Percentiles rank a stretch among this genome's conserved stretches.
Evolutionary conservation across 2,329 filamentous ascomycete species (phyloP).

Genomic region (Cytospora leucostoma): DNA sequence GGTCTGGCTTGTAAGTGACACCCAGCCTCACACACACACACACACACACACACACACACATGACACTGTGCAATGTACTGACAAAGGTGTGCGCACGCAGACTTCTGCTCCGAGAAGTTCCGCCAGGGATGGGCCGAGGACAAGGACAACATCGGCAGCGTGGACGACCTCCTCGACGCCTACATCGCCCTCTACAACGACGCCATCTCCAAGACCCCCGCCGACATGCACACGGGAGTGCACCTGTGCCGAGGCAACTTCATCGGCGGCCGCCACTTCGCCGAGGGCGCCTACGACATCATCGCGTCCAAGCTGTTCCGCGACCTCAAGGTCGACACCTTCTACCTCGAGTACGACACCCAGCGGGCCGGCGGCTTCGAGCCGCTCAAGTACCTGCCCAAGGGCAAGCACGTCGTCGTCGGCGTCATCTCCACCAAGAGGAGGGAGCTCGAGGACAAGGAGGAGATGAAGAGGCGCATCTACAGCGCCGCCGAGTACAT

Average conservation of each 20-base stretch:
- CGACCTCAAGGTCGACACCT: slow-evolving; percentile 64
- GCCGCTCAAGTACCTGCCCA: slow-evolving; percentile 61
- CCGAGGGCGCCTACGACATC: slow-evolving; percentile 66
- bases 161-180: slow-evolving; percentile 71
- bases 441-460: slow-evolving; percentile 62
- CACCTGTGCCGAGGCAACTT: slow-evolving; percentile 74
- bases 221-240: slow-evolving; percentile 74
- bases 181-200: slow-evolving; percentile 80
- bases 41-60: neutral
- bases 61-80: neutral
- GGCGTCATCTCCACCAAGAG: slow-evolving; percentile 67
- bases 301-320: slow-evolving; percentile 68
- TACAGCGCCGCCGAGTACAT: slow-evolving; percentile 66
- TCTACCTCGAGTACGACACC: slow-evolving; percentile 71
- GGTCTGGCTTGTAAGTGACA: slow-evolving; percentile 62
- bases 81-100: slow-evolving; percentile 40
- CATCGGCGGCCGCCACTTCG: slow-evolving; percentile 65
- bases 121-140: slow-evolving; percentile 69
- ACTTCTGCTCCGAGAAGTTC: slow-evolving; percentile 75
- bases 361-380: slow-evolving; percentile 66
- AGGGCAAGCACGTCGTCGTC: slow-evolving; percentile 63
- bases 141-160: slow-evolving; percentile 64
- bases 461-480: slow-evolving; percentile 62
- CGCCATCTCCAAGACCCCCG: slow-evolving; percentile 61
- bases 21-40: neutral